Percentiles rank a stretch among this genome's conserved stretches.
Evolutionary conservation across 2,329 filamentous ascomycete species (phyloP).

Genomic region (Talaromyces pinophilus): DNA sequence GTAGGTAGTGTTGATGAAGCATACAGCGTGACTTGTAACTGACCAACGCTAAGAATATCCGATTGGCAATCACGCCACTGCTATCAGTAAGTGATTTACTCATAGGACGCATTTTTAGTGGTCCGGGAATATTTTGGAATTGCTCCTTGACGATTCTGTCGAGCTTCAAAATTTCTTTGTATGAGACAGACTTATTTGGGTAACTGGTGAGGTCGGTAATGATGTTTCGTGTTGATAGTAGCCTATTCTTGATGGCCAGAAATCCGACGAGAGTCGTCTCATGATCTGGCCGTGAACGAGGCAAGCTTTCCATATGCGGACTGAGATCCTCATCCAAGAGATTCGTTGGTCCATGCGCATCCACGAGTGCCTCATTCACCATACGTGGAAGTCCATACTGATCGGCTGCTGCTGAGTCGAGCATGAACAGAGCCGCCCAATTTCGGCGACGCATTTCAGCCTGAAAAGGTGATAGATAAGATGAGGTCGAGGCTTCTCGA

Average conservation of each 20-base stretch:
- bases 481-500: conserved; percentile 40
- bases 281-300: conserved; percentile 28
- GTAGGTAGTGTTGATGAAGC: conserved; percentile 17
- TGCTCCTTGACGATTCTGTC: conserved; percentile 19
- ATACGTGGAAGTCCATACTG: conserved; percentile 43
- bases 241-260: conserved; percentile 17
- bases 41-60: conserved; percentile 18
- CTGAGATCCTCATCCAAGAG: conserved; percentile 44
- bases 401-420: conserved; percentile 42
- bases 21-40: conserved; percentile 21
- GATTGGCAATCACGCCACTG: conserved; percentile 16
- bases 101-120: conserved; percentile 15
- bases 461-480: conserved; percentile 39
- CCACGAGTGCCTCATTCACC: conserved; percentile 40
- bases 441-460: conserved; percentile 39
- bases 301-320: conserved; percentile 36
- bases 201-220: conserved; percentile 13
- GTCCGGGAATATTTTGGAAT: conserved; percentile 7
- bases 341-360: conserved; percentile 44
- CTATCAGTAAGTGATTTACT: conserved; percentile 19
- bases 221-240: conserved; percentile 16
- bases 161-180: conserved; percentile 19
- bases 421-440: conserved; percentile 36
- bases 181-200: conserved; percentile 14
- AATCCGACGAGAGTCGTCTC: conserved; percentile 23